Evolutionary conservation across 2,329 filamentous ascomycete genomes (phyloP).

Genomic region (Conoideocrella luteorostrata): DNA sequence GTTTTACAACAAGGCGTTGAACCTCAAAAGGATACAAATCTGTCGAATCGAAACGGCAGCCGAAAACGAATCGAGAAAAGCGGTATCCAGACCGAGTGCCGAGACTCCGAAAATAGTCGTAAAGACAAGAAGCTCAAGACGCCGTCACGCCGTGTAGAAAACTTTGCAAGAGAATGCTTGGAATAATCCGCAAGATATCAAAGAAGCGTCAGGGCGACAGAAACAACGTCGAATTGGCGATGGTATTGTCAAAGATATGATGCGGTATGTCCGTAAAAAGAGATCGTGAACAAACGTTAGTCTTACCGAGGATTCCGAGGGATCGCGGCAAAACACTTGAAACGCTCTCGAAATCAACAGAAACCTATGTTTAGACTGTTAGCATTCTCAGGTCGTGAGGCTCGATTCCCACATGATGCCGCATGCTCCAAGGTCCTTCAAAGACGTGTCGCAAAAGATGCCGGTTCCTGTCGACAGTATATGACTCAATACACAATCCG

Average conservation of each 20-base stretch:
- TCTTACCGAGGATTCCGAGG: slow-evolving; percentile 33
- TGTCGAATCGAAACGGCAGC: slow-evolving; percentile 22
- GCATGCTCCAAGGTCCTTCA: too few species aligned
- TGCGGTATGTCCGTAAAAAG: slow-evolving; percentile 16
- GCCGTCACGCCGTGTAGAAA: slow-evolving; percentile 32
- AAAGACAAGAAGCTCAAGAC: slow-evolving; percentile 31
- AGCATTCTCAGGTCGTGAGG: slow-evolving; percentile 13
- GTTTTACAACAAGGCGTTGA: slow-evolving; percentile 10
- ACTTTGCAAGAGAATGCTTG: slow-evolving; percentile 26
- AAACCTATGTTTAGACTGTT: slow-evolving; percentile 25
- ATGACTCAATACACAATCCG: too few species aligned
- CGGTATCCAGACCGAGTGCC: slow-evolving; percentile 30
- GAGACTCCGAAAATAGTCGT: slow-evolving; percentile 31
- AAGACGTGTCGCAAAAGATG: too few species aligned
- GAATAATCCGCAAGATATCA: slow-evolving; percentile 14
- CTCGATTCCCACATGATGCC: too few species aligned
- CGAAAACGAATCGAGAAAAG: slow-evolving; percentile 28
- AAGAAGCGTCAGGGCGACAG: slow-evolving; percentile 10
- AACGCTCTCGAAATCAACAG: slow-evolving; percentile 35
- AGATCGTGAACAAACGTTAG: slow-evolving; percentile 24
- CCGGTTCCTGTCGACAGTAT: too few species aligned
- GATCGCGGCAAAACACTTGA: slow-evolving; percentile 32
- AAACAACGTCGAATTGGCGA: slow-evolving; percentile 13
- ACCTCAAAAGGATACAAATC: slow-evolving; percentile 20
- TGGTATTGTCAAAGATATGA: slow-evolving; percentile 20